Base-by-base conservation (phyloP, 441 rosid species). In the Breynia disticha region DNA sequence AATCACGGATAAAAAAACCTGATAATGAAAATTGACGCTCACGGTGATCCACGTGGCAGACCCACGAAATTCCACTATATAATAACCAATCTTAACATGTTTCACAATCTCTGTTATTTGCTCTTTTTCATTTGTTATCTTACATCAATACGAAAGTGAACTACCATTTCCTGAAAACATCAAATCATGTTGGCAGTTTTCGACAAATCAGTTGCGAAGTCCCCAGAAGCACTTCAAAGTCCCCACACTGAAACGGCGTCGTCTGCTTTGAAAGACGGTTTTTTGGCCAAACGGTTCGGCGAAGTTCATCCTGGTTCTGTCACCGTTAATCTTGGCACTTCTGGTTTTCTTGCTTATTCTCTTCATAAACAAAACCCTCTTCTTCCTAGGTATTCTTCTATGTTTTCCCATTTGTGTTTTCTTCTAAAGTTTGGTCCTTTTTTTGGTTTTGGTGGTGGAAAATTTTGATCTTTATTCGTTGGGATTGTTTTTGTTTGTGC, bases 131-230 rank as follows among this genome's bases (percentile, higher is more conserved):
- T n/a, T n/a, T n/a, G n/a, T n/a, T n/a, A n/a, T n/a, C n/a, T n/a
- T n/a, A n/a, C n/a, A n/a, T n/a, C n/a, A n/a, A n/a, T n/a, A n/a
- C n/a, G n/a, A n/a, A n/a, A n/a, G n/a, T n/a, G n/a, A n/a, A n/a
- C n/a, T n/a, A n/a, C n/a, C n/a, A n/a, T n/a, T n/a, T n/a, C n/a
- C n/a, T n/a, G n/a, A n/a, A n/a, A n/a, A n/a, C n/a, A n/a, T n/a
- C n/a, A n/a, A n/a, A n/a, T n/a, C n/a, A 88, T 89, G 99, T 47
- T 93, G 63, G 99, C 97, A 9, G 80, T 93, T 35, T 88, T 93
- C 58, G 90, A 88, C 52, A 88, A 81, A 48, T 70, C 84, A 48
- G 90, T 86, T 63, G 97, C 89, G 0, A 86, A 86, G 68, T 69
- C 79, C 64, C 99, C 99, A 0, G 90, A 83, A 55, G 97, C 82